Base-by-base conservation (phyloP, 2,329 filamentous ascomycete genomes). In the Blastomyces emzantsi region DNA sequence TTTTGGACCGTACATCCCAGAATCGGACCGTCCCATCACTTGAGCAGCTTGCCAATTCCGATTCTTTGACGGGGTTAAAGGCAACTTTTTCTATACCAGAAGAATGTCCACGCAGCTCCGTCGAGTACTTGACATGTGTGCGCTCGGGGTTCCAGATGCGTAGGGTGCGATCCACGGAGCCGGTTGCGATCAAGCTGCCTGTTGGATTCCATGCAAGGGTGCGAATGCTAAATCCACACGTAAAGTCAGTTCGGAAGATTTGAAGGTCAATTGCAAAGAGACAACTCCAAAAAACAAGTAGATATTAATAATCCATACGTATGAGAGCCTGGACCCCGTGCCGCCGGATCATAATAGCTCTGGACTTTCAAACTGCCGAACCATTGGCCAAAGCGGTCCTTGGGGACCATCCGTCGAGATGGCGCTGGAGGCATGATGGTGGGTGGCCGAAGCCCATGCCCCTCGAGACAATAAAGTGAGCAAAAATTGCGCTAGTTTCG, bases 171-270 rank as follows among this genome's bases (percentile, higher is more conserved):
- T 97, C 89, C 9, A 93, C 90, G 2, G 90, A 89, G 2, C 91
- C 92, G 0, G 92, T 95, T 0, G 93, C 93, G 65, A 97, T 86
- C 65, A 94, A 81, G 9, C 85, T 89, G 43, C 93, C 92, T 0
- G 90, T 81, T 0, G 92, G 90, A 68, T 93, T 96, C 93, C 93
- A 97, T 49, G 90, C 87, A 68, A 97, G 87, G 1, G 89, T 88
- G 51, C 90, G 86, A 63, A 95, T 82, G 67, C 88, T 91, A 67
- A 62, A 64, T 41, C 71, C 19, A 70, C 64, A 28, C 7, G 33
- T 9, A 36, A 72, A 69, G 22, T 68, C 47, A 67, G 33, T 49
- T 71, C 71, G 67, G 81, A 79, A 65, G 55, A 33, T 33, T 60
- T 41, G 7, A 59, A 45, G 39, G 8, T 25, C 57, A 47, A 47